A percentile compares a stretch with the other conserved stretches of the same genome.
Conservation (phyloP, 768 basidiomycete genomes). For the Tricholoma bakamatsutake region DNA sequence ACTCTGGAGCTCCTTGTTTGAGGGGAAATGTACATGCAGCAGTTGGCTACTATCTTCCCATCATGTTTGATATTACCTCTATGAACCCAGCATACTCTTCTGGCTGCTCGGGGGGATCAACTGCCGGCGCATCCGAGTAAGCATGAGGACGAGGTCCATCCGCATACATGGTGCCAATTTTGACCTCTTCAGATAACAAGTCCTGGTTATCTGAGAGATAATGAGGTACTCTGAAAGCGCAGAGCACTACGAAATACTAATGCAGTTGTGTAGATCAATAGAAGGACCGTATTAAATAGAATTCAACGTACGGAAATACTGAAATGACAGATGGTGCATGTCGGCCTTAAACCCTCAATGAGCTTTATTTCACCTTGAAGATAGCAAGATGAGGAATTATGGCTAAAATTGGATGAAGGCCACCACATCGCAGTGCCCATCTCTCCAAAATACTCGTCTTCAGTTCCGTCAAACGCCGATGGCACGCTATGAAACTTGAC, state of each 20-base stretch:
- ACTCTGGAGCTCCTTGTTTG: no score
- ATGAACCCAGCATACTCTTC: no score
- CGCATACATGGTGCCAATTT: slow-evolving; percentile 45
- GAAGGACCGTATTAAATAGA: neutral
- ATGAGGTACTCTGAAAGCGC: slow-evolving; percentile 35
- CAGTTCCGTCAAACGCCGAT: slow-evolving; percentile 20
- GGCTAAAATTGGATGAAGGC: slow-evolving; percentile 29
- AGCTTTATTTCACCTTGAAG: slow-evolving; percentile 49
- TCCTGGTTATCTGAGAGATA: slow-evolving; percentile 32
- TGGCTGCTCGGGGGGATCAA: neutral
- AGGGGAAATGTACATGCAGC: no score
- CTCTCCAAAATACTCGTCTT: slow-evolving; percentile 37
- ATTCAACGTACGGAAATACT: slow-evolving; percentile 37
- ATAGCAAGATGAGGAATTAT: slow-evolving; percentile 28
- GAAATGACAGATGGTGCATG: slow-evolving; percentile 45
- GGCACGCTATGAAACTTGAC: slow-evolving; percentile 37
- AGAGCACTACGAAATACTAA: slow-evolving; percentile 42
- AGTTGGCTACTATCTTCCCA: no score
- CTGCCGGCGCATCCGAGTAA: slow-evolving; percentile 24
- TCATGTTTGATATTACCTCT: no score
- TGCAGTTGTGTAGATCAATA: neutral
- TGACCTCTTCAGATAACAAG: slow-evolving; percentile 43
- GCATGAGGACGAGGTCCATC: slow-evolving; percentile 45
- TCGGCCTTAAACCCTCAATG: slow-evolving; percentile 43
- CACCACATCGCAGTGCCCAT: slow-evolving; percentile 43